Percentiles rank a stretch among this genome's conserved stretches.
Evolutionary conservation across 306 rosid species (phyloP).

Genomic region (Cicer chorassanicum): DNA sequence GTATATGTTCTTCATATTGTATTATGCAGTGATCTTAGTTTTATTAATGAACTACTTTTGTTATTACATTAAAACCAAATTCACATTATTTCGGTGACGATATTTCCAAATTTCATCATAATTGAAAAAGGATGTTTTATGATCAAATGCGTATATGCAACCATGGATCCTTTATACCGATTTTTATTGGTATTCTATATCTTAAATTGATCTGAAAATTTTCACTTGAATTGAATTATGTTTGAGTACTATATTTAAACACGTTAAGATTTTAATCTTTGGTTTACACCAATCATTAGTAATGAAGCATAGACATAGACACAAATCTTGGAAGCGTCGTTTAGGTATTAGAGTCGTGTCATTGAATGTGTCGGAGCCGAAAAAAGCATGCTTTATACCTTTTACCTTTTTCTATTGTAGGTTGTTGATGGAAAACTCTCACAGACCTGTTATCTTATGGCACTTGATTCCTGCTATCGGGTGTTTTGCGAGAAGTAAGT

Average conservation of each 20-base stretch:
- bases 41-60: constrained; percentile 8
- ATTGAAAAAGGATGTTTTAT: too few relatives aligned
- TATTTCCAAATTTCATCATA: constrained; percentile 21
- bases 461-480: constrained; percentile 81
- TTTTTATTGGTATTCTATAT: too few relatives aligned
- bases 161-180: too few relatives aligned
- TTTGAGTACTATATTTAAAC: too few relatives aligned
- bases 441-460: constrained; percentile 85
- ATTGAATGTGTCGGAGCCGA: background rate
- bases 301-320: too few relatives aligned
- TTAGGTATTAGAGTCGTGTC: background rate
- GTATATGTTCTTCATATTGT: background rate
- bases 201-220: too few relatives aligned
- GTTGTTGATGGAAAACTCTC: constrained; percentile 89
- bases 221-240: too few relatives aligned
- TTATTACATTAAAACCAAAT: constrained; percentile 12
- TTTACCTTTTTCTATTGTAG: constrained; percentile 45
- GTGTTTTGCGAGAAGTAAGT: constrained; percentile 70
- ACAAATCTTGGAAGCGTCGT: background rate
- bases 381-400: background rate
- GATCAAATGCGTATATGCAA: too few relatives aligned
- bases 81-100: constrained; percentile 4
- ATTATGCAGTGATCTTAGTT: background rate
- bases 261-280: too few relatives aligned
- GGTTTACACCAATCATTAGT: too few relatives aligned